Conservation (phyloP, 441 rosid species). For the Dalechampia spathulata region DNA sequence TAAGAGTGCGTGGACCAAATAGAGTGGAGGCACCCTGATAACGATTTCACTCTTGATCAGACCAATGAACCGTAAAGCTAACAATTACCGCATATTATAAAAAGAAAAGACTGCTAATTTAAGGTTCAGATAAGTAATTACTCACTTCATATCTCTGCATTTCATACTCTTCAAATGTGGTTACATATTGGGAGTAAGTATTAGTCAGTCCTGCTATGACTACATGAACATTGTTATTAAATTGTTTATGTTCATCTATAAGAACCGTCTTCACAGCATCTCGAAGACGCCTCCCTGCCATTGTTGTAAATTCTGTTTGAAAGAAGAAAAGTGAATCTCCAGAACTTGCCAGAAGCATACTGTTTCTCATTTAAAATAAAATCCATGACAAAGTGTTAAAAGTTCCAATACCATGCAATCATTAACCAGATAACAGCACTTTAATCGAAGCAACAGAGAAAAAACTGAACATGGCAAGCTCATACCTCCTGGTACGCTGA, state of each 20-base stretch:
- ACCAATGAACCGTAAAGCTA: too few species aligned
- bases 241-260: conserved; percentile 37
- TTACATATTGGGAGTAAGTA: conserved; percentile 82
- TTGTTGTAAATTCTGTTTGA: conserved; percentile 79
- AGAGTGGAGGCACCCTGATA: conserved; percentile 87
- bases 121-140: too few species aligned
- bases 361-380: background rate
- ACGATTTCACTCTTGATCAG: conserved; percentile 4
- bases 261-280: conserved; percentile 75
- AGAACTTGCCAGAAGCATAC: background rate
- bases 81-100: too few species aligned
- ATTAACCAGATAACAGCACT: too few species aligned
- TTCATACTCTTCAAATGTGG: conserved; percentile 87
- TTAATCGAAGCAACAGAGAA: background rate
- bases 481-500: conserved; percentile 90
- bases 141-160: conserved; percentile 90
- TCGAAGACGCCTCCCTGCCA: conserved; percentile 98
- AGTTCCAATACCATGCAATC: too few species aligned
- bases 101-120: too few species aligned
- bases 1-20: conserved; percentile 83
- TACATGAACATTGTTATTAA: conserved; percentile 45
- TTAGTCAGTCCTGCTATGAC: conserved; percentile 89
- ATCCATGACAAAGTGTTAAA: too few species aligned
- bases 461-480: conserved; percentile 9
- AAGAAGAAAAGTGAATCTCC: conserved; percentile 10